Conservation (phyloP, 495 filamentous ascomycete genomes). For the Aspergillus campestris region DNA sequence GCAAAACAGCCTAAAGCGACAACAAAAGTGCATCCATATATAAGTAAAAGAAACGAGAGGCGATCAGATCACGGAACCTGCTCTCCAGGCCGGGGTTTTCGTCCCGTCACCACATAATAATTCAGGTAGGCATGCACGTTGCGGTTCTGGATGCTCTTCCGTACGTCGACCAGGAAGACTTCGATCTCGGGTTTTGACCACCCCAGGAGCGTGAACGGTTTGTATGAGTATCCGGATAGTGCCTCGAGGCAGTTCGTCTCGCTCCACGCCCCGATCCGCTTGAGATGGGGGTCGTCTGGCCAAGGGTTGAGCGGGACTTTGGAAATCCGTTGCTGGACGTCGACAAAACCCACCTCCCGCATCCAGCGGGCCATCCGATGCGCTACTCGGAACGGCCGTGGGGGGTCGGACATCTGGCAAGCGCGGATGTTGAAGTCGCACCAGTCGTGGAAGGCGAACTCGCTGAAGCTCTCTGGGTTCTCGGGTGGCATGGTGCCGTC, state of each 20-base stretch:
- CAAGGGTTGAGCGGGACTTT: conserved; percentile 55
- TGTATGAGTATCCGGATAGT: conserved; percentile 40
- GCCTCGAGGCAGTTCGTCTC: conserved; percentile 35
- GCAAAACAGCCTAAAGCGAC: conserved; percentile 9
- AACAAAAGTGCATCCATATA: conserved; percentile 1
- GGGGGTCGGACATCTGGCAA: conserved; percentile 37
- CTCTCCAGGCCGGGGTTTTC: conserved; percentile 37
- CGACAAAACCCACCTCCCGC: conserved; percentile 53
- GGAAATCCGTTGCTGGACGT: conserved; percentile 46
- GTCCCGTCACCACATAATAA: conserved; percentile 45
- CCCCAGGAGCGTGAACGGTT: conserved; percentile 32
- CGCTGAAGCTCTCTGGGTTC: conserved; percentile 32
- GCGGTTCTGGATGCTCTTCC: conserved; percentile 45
- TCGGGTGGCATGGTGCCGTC: conserved; percentile 49
- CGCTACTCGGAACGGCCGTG: conserved; percentile 43
- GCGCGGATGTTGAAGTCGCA: conserved; percentile 39
- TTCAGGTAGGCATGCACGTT: conserved; percentile 48
- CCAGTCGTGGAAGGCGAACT: conserved; percentile 44
- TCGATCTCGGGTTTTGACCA: conserved; percentile 45
- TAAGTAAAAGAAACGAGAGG: neutral
- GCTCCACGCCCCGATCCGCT: conserved; percentile 37
- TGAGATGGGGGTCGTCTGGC: conserved; percentile 47
- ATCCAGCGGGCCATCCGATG: conserved; percentile 47
- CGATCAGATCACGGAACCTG: conserved; percentile 1
- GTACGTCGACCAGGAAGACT: conserved; percentile 51